Evolutionary conservation across 495 filamentous ascomycete genomes (phyloP).

Genomic region (Hypoxylon cercidicola): DNA sequence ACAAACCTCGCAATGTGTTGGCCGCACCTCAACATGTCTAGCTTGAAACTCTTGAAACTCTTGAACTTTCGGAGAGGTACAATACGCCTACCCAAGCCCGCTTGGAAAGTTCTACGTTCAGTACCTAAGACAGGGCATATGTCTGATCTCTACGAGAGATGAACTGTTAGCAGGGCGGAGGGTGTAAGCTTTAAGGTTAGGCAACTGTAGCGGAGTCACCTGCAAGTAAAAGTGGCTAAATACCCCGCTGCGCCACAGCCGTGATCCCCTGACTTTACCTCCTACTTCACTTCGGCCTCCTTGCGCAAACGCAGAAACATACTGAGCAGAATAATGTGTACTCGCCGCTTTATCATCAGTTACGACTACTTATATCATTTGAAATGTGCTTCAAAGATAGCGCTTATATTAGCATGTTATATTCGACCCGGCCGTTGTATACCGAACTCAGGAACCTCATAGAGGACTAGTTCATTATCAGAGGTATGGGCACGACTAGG

Average conservation of each 20-base stretch:
- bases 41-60: conserved; percentile 27
- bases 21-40: conserved; percentile 15
- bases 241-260: conserved; percentile 15
- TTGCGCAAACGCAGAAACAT: too few species aligned
- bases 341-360: too few species aligned
- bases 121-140: not conserved
- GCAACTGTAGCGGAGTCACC: not conserved
- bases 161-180: not conserved
- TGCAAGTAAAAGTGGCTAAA: conserved; percentile 3
- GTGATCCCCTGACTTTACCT: too few species aligned
- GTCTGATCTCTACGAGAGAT: not conserved
- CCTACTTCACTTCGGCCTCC: too few species aligned
- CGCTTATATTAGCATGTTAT: too few species aligned
- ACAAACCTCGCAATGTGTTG: conserved; percentile 23
- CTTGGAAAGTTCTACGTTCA: not conserved
- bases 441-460: too few species aligned
- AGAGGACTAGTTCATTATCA: too few species aligned
- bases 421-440: too few species aligned
- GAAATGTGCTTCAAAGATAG: too few species aligned
- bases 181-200: conserved; percentile 13
- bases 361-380: too few species aligned
- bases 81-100: not conserved
- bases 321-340: too few species aligned
- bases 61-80: not conserved
- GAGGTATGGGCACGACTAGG: too few species aligned